Evolutionary conservation across 2,329 filamentous ascomycete genomes (phyloP).

Genomic region (Knoxdaviesia capensis): DNA sequence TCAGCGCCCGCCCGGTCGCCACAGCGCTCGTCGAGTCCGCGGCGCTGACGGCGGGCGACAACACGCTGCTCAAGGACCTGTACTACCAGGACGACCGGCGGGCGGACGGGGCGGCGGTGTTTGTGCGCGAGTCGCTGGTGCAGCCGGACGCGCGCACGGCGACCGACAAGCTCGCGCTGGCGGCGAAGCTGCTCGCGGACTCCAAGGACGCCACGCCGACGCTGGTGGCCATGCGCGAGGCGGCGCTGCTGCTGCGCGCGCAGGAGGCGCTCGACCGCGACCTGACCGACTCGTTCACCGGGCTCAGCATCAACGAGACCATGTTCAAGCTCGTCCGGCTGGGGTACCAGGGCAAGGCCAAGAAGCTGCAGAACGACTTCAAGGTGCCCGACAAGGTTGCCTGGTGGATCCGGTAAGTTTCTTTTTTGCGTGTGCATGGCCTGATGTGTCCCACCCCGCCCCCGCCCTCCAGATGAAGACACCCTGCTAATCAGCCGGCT

Average conservation of each 20-base stretch:
- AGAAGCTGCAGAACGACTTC: conserved; percentile 80
- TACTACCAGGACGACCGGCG: conserved; percentile 95
- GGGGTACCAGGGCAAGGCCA: conserved; percentile 67
- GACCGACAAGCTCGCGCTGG: conserved; percentile 73
- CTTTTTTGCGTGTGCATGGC: neutral
- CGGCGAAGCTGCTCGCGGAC: conserved; percentile 64
- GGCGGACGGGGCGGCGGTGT: conserved; percentile 70
- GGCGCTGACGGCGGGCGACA: conserved; percentile 48
- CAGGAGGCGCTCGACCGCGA: conserved; percentile 80
- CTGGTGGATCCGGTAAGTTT: conserved; percentile 54
- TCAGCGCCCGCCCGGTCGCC: conserved; percentile 69
- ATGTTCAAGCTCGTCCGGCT: conserved; percentile 71
- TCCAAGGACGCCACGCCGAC: conserved; percentile 63
- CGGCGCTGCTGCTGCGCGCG: conserved; percentile 57
- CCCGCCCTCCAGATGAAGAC: neutral
- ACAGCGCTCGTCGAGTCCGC: conserved; percentile 78
- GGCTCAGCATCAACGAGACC: conserved; percentile 77
- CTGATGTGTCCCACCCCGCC: neutral
- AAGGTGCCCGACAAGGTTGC: conserved; percentile 78
- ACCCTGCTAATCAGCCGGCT: neutral
- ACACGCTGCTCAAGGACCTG: conserved; percentile 74
- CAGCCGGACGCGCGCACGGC: conserved; percentile 51
- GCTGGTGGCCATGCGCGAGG: conserved; percentile 58
- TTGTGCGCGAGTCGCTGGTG: conserved; percentile 63
- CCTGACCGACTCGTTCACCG: conserved; percentile 54